Conservation (phyloP, 1,139 yeast species). For the Hemisphaericaspora xylanilytica region DNA sequence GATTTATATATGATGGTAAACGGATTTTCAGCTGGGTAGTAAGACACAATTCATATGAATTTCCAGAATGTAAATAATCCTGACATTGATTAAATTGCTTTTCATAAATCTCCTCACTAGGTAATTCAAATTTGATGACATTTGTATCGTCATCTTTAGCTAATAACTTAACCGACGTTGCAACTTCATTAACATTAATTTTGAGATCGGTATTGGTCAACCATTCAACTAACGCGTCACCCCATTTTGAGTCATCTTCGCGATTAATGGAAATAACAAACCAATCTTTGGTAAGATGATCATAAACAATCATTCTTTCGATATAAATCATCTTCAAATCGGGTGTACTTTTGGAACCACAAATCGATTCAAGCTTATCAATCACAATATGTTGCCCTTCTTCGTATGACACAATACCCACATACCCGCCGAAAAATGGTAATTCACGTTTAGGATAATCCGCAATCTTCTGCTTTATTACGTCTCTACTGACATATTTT, state of each 20-base stretch:
- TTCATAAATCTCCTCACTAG: conserved; percentile 54
- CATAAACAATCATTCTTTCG: conserved; percentile 60
- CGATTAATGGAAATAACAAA: conserved; percentile 53
- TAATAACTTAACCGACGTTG: conserved; percentile 27
- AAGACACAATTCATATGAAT: conserved; percentile 90
- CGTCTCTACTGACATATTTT: conserved; percentile 21
- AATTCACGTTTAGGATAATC: conserved; percentile 28
- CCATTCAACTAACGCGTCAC: conserved; percentile 19
- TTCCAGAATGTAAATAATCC: conserved; percentile 70
- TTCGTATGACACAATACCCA: conserved; percentile 87
- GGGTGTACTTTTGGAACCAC: conserved; percentile 42
- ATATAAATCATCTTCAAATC: conserved; percentile 75
- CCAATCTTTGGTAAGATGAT: conserved; percentile 47
- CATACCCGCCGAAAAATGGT: conserved; percentile 86
- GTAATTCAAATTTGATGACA: conserved; percentile 43
- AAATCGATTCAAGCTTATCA: conserved; percentile 31
- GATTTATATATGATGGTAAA: conserved; percentile 42
- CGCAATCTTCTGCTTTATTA: conserved; percentile 16
- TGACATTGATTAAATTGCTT: conserved; percentile 65
- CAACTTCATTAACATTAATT: conserved; percentile 22
- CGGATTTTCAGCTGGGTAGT: conserved; percentile 72
- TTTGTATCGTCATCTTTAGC: conserved; percentile 19
- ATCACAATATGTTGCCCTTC: conserved; percentile 56
- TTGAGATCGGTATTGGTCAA: conserved; percentile 11
- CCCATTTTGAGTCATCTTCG: conserved; percentile 35